Evolutionary conservation across 805 yeast genomes (phyloP).

Genomic region (Saccharomycopsis sp.): DNA sequence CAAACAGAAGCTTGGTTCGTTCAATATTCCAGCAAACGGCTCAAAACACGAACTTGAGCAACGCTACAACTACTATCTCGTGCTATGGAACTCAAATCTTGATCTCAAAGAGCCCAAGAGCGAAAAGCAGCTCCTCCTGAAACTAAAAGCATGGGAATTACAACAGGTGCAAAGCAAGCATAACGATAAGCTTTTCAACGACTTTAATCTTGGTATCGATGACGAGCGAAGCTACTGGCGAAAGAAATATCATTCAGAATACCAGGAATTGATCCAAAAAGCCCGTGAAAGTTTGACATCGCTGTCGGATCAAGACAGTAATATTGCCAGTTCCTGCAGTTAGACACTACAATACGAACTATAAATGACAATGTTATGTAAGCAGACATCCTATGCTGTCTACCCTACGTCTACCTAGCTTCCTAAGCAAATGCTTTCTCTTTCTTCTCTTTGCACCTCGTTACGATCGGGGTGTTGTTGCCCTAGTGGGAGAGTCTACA

Average conservation of each 20-base stretch:
- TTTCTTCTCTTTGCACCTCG: too few relatives aligned
- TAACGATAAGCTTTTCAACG: slow-evolving; percentile 8
- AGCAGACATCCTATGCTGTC: too few relatives aligned
- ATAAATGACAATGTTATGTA: neutral
- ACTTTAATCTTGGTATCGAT: neutral
- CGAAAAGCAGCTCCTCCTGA: slow-evolving; percentile 3
- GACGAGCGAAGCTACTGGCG: slow-evolving; percentile 8
- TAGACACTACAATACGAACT: neutral
- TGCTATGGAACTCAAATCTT: slow-evolving; percentile 17
- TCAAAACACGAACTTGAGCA: slow-evolving; percentile 4
- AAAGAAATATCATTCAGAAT: slow-evolving; percentile 10
- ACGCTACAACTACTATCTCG: slow-evolving; percentile 13
- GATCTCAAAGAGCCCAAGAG: slow-evolving; percentile 13
- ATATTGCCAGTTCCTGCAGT: neutral
- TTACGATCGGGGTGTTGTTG: too few relatives aligned
- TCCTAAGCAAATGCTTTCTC: too few relatives aligned
- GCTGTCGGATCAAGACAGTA: neutral
- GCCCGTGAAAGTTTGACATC: slow-evolving; percentile 5
- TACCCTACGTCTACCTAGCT: too few relatives aligned
- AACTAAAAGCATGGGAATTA: slow-evolving; percentile 17
- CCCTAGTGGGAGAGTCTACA: too few relatives aligned
- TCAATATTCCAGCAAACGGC: slow-evolving; percentile 7
- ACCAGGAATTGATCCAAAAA: slow-evolving; percentile 6
- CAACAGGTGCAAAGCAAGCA: slow-evolving; percentile 11
- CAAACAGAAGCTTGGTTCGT: slow-evolving; percentile 11